Percentiles rank a stretch among this genome's conserved stretches.
phyloP scores from a whole-genome alignment of 2,329 filamentous ascomycete genomes.

The Intubia oerlemansii region DNA sequence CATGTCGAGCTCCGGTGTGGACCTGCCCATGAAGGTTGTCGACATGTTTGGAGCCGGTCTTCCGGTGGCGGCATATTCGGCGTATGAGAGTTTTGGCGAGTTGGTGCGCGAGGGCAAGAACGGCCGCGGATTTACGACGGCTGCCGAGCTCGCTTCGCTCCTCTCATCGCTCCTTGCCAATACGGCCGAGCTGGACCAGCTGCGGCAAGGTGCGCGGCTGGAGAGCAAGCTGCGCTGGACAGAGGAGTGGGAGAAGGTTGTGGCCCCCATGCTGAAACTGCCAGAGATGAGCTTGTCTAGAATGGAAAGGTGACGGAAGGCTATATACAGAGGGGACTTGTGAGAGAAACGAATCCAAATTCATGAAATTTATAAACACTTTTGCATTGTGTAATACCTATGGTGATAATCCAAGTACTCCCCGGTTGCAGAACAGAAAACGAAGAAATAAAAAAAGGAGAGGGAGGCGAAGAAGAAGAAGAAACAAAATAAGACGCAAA shows the following conservation, averaged over 20 bases:
- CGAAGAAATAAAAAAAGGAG: too few species aligned
- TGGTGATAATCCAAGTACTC: too few species aligned
- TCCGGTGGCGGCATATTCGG: constrained; percentile 69
- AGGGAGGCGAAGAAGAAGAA: too few species aligned
- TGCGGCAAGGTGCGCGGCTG: constrained; percentile 35
- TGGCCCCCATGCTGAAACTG: constrained; percentile 46
- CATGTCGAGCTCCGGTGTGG: constrained; percentile 82
- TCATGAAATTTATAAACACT: too few species aligned
- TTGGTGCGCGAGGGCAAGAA: constrained; percentile 77
- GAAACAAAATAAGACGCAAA: too few species aligned
- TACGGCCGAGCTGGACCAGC: constrained; percentile 22
- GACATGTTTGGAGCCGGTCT: constrained; percentile 96
- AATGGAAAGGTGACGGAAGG: too few species aligned
- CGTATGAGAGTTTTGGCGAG: constrained; percentile 76
- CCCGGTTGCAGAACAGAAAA: too few species aligned
- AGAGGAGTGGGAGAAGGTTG: constrained; percentile 75
- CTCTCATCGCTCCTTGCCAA: constrained; percentile 40
- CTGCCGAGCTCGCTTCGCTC: constrained; percentile 39
- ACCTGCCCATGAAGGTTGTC: constrained; percentile 96
- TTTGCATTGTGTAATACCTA: too few species aligned
- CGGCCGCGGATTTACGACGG: constrained; percentile 62
- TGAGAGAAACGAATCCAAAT: too few species aligned
- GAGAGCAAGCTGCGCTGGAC: constrained; percentile 73
- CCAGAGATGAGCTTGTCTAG: too few species aligned
- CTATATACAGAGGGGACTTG: too few species aligned